Evolutionary conservation across 495 filamentous ascomycete genomes (phyloP), one percentile per base, ranked within the genome.

Genomic region (Tuber microsphaerosporum): DNA sequence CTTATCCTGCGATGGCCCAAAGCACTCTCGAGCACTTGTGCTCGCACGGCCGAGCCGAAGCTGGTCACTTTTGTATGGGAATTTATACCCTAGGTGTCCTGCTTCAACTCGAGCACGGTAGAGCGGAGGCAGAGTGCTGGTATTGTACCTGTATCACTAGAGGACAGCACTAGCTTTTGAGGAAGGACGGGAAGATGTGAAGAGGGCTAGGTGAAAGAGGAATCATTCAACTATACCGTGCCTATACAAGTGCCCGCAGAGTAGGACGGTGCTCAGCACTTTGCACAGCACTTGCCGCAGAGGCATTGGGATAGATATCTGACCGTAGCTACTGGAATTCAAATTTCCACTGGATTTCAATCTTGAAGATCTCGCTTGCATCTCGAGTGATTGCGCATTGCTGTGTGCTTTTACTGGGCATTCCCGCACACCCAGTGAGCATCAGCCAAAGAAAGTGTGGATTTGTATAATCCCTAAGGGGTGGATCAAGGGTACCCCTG

Each of bases 401-500:
- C 61, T 44, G 46, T 70, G 37, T 16, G n/a, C n/a, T n/a, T 46
- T 46, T 61, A 26, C 56, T 31, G n/a, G 56, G 10, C 56, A 61
- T 34, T 34, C 26, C 34, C 26, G 56, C 26, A 46, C 39, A 19
- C 39, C 45, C 65, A 42, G 48, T 17, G 74, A 72, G 41, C 46
- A 75, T 68, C 16, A 73, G 43, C 31, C 41, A 46, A 72, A 71
- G 70, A 65, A 34, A 34, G 26, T 34, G 17, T 65, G 56, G 17
- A 31, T 65, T 65, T 65, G 71, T 70, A 73, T 61, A 31, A 73
- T 70, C 70, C 70, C 56, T 43, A 44, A 34, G 14, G 56, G 37
- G 41, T 72, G 71, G 42, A 17, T 41, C 77, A n/a, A 71, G 77
- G 77, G 71, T 74, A 73, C 43, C 77, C 77, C 73, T 78, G 76